Conservation (phyloP, 2,329 filamentous ascomycete genomes). For the Trichoderma sp. region DNA sequence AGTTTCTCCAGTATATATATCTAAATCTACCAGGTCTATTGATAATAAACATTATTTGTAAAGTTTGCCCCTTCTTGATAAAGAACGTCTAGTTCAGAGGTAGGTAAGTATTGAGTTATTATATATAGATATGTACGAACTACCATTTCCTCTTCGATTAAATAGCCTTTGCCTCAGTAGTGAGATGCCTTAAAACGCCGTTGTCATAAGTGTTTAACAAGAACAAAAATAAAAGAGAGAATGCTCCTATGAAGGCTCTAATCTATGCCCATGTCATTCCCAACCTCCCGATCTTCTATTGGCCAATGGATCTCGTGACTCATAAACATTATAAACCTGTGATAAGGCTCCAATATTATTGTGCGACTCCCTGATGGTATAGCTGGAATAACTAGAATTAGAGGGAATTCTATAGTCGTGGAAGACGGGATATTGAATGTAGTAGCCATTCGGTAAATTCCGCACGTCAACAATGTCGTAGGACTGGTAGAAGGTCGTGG, state of each 20-base stretch:
- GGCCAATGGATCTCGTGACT: constrained; percentile 43
- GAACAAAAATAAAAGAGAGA: background rate
- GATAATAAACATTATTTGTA: background rate
- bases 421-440: constrained; percentile 44
- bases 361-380: constrained; percentile 16
- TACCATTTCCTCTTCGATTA: background rate
- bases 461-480: constrained; percentile 46
- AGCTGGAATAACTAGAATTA: constrained; percentile 26
- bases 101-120: background rate
- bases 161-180: background rate
- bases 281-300: background rate
- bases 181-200: background rate
- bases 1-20: background rate
- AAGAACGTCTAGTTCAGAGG: background rate
- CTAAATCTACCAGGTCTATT: background rate
- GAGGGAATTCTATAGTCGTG: constrained; percentile 32
- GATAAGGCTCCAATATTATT: background rate
- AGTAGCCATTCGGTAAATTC: constrained; percentile 48
- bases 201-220: background rate
- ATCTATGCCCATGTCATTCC: background rate
- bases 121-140: background rate
- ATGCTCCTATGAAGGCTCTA: background rate
- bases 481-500: constrained; percentile 4
- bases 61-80: background rate
- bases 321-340: constrained; percentile 44